phyloP scores from a whole-genome alignment of 306 rosid genomes.

The Morella rubra region DNA sequence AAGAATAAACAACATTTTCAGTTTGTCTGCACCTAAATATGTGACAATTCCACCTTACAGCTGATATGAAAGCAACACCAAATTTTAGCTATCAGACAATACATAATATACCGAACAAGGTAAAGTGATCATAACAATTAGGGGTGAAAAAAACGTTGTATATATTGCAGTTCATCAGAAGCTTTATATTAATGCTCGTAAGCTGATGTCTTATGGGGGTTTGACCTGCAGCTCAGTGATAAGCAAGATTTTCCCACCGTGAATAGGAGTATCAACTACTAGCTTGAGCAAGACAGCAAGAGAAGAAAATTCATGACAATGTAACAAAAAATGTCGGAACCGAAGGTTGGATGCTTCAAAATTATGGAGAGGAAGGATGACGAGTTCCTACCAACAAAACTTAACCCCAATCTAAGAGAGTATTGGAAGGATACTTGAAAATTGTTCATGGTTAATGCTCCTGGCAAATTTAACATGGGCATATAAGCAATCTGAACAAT shows the following conservation, averaged over 20 bases:
- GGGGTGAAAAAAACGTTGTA: not conserved
- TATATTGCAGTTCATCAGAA: not conserved
- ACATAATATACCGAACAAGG: constrained; percentile 4
- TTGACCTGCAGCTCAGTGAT: not conserved
- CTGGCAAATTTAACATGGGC: not conserved
- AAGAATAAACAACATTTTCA: constrained; percentile 7
- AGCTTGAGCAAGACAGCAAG: not conserved
- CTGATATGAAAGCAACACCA: not conserved
- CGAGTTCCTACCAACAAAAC: not conserved
- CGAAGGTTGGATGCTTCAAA: not conserved
- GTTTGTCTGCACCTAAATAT: constrained; percentile 1
- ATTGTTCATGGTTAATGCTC: not conserved
- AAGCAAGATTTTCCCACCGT: not conserved
- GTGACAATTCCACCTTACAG: not conserved
- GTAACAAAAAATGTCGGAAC: not conserved
- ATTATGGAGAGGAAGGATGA: not conserved
- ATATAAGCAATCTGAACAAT: not conserved
- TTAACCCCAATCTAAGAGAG: not conserved
- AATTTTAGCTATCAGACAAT: not conserved
- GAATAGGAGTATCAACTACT: not conserved
- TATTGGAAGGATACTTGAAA: not conserved
- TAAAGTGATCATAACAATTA: not conserved
- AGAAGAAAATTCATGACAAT: not conserved
- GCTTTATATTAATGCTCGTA: not conserved
- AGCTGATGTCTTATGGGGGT: not conserved